A percentile compares a stretch with the other conserved stretches of the same genome.
phyloP scores from a whole-genome alignment of 2,329 filamentous ascomycete genomes.

The Claviceps citrina region DNA sequence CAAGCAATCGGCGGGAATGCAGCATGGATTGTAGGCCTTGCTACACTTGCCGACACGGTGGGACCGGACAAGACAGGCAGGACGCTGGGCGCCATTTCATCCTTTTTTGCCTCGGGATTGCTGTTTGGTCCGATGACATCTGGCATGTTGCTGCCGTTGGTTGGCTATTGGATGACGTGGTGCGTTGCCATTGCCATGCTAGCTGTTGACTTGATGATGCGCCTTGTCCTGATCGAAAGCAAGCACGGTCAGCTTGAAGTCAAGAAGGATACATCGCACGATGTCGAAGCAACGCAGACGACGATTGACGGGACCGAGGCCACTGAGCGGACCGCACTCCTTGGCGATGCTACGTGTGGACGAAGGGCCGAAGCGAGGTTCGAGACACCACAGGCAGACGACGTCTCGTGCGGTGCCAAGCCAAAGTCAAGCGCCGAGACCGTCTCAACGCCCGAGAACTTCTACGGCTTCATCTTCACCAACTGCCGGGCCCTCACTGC shows the following conservation, averaged over 20 bases:
- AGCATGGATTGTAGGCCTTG: slow-evolving; percentile 1
- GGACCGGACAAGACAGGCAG: background rate
- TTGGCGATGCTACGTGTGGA: background rate
- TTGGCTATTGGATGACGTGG: slow-evolving; percentile 1
- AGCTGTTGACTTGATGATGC: background rate
- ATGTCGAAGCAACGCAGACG: background rate
- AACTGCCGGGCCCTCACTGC: background rate
- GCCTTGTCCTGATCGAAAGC: background rate
- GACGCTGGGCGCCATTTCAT: background rate
- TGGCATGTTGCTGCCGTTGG: background rate
- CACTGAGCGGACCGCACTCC: background rate
- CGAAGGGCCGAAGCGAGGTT: background rate
- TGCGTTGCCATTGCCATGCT: background rate
- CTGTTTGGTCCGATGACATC: background rate
- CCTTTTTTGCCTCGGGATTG: background rate
- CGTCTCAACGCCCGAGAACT: background rate
- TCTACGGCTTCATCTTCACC: background rate
- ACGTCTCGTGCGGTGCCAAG: too few species aligned
- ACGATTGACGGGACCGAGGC: background rate
- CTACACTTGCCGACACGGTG: background rate
- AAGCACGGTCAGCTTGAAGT: background rate
- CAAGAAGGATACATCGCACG: too few species aligned
- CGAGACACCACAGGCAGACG: background rate
- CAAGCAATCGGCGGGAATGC: background rate
- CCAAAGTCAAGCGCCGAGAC: background rate